Conservation (phyloP, 495 filamentous ascomycete genomes). For the Chaetomium fimeti region DNA sequence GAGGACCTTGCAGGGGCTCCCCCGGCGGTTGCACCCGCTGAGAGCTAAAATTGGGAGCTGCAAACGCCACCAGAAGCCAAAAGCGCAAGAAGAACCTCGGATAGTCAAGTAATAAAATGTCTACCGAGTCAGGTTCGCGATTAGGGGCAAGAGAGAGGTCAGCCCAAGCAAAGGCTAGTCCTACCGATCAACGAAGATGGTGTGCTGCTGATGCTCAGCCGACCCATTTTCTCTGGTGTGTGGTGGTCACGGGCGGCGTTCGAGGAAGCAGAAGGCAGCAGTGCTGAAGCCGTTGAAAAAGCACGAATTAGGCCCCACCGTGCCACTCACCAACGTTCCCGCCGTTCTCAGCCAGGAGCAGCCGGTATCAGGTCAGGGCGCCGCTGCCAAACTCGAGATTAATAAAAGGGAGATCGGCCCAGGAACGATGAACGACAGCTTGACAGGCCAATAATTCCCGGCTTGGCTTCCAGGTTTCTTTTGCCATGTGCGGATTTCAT, state of each 20-base stretch:
- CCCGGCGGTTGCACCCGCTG: neutral
- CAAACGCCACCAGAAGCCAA: neutral
- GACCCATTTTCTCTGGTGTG: neutral
- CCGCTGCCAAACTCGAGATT: neutral
- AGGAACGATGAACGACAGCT: neutral
- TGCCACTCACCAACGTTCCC: constrained; percentile 9
- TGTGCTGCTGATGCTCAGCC: constrained; percentile 1
- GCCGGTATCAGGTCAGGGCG: neutral
- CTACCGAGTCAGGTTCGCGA: neutral
- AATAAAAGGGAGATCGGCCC: neutral
- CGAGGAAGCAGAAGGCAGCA: neutral
- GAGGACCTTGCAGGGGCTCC: constrained; percentile 5
- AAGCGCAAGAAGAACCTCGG: neutral
- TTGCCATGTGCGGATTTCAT: neutral
- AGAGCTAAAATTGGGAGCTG: constrained; percentile 2
- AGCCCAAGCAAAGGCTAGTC: neutral
- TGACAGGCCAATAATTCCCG: constrained; percentile 3
- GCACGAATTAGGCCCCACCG: constrained; percentile 4
- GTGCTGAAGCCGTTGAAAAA: neutral
- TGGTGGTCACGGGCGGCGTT: neutral
- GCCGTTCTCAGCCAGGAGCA: neutral
- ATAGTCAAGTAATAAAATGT: too few species aligned
- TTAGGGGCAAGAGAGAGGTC: neutral
- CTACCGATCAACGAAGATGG: neutral
- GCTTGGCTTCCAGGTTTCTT: neutral